Conservation (phyloP, 2,329 filamentous ascomycete genomes). For the Claviceps africana region DNA sequence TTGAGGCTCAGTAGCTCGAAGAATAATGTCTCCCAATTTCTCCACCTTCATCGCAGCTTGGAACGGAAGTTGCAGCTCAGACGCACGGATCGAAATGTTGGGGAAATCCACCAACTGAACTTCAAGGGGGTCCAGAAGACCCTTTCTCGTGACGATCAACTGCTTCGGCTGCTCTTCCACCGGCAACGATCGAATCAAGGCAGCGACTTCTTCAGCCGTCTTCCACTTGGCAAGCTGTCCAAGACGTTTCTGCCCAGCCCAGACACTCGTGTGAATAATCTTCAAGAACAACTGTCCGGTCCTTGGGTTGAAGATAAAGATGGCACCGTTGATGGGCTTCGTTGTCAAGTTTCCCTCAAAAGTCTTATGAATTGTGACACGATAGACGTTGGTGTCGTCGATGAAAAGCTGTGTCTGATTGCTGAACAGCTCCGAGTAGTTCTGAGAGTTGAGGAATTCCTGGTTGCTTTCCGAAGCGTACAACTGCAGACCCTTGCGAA, state of each 20-base stretch:
- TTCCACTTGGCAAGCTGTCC: conserved; percentile 99
- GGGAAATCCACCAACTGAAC: conserved; percentile 97
- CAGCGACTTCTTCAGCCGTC: conserved; percentile 98
- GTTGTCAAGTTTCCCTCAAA: conserved; percentile 98
- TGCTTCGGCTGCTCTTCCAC: conserved; percentile 98
- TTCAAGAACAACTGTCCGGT: conserved; percentile 96
- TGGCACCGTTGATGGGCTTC: conserved; percentile 97
- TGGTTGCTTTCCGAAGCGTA: conserved; percentile 98
- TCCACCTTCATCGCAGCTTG: conserved; percentile 99
- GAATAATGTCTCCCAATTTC: conserved; percentile 97
- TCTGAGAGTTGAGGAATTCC: conserved; percentile 97
- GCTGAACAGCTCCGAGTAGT: conserved; percentile 98
- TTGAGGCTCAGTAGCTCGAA: conserved; percentile 94
- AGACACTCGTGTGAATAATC: conserved; percentile 98
- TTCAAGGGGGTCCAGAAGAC: conserved; percentile 89
- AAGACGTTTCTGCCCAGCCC: conserved; percentile 97
- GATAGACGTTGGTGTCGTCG: conserved; percentile 97
- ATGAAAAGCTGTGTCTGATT: conserved; percentile 98
- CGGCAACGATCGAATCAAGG: conserved; percentile 84
- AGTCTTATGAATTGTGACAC: conserved; percentile 98
- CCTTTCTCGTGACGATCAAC: conserved; percentile 94
- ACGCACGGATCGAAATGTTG: conserved; percentile 96
- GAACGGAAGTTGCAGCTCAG: conserved; percentile 93
- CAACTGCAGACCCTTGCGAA: conserved; percentile 91
- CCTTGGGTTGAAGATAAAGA: conserved; percentile 99